phyloP scores from a whole-genome alignment of 768 basidiomycete species.

The Tricholoma matsutake region DNA sequence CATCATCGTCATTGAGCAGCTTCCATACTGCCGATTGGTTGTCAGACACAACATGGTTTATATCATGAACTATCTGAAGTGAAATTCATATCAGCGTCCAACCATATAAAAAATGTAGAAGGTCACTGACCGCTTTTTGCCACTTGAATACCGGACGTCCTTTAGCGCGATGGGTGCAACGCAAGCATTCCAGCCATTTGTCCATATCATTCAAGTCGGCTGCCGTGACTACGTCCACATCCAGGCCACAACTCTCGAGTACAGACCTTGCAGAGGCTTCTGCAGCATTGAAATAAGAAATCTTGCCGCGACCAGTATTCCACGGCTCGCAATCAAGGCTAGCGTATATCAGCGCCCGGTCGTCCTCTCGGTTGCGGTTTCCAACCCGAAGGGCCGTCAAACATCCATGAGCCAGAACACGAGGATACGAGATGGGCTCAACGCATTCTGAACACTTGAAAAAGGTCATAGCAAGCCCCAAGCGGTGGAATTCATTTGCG shows the following conservation, averaged over 20 bases:
- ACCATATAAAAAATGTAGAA: background rate
- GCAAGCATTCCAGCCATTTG: conserved; percentile 21
- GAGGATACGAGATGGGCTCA: conserved; percentile 24
- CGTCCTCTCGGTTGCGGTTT: conserved; percentile 22
- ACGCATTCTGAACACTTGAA: conserved; percentile 23
- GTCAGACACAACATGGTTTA: conserved; percentile 16
- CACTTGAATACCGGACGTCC: conserved; percentile 20
- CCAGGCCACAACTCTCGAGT: conserved; percentile 14
- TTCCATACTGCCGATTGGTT: conserved; percentile 9
- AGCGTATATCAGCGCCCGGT: conserved; percentile 12
- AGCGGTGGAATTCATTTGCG: conserved; percentile 8
- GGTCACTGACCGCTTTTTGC: conserved; percentile 16
- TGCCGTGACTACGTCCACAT: conserved; percentile 12
- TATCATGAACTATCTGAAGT: conserved; percentile 20
- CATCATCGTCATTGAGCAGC: conserved; percentile 12
- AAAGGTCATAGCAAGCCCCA: conserved; percentile 21
- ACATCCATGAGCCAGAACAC: conserved; percentile 23
- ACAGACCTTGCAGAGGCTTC: conserved; percentile 14
- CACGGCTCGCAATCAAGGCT: conserved; percentile 19
- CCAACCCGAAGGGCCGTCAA: conserved; percentile 16
- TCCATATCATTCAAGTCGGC: conserved; percentile 17
- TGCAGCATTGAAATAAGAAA: conserved; percentile 14
- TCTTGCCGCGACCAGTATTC: conserved; percentile 15
- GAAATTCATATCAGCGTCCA: background rate
- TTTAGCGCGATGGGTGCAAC: conserved; percentile 13